Conservation (phyloP, 208 protist genomes). For the Wallacemonas rigidus region DNA sequence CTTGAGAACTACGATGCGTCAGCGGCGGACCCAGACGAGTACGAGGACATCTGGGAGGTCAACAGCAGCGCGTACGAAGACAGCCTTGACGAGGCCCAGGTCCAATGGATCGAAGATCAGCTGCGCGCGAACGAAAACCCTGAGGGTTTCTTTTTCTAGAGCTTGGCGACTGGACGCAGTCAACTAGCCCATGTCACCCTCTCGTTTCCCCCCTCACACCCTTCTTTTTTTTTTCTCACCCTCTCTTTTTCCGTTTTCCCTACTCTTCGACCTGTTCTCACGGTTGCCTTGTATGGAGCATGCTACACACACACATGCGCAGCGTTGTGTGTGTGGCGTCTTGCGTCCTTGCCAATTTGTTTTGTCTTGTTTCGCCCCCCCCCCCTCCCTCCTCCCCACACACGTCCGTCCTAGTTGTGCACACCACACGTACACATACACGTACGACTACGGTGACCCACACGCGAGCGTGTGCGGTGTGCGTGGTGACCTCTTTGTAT, state of each 20-base stretch:
- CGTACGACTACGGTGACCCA: too few species aligned
- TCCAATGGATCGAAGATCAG: conserved; percentile 82
- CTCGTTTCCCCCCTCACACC: not conserved
- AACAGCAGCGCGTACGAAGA: conserved; percentile 84
- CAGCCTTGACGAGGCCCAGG: conserved; percentile 74
- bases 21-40: conserved; percentile 15
- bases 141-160: conserved; percentile 50
- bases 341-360: not conserved
- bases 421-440: too few species aligned
- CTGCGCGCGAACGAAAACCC: conserved; percentile 63
- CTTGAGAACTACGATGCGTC: conserved; percentile 20
- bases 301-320: not conserved
- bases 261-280: conserved; percentile 8
- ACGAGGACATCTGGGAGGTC: conserved; percentile 65
- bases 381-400: not conserved
- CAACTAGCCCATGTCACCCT: too few species aligned
- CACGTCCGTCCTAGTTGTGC: not conserved
- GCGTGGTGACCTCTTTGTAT: too few species aligned
- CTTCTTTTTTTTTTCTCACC: conserved; percentile 6
- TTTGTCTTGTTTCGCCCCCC: not conserved
- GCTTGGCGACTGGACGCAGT: not conserved
- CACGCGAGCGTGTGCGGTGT: too few species aligned
- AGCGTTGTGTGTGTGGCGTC: not conserved
- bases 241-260: not conserved
- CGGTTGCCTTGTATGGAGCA: not conserved